phyloP scores from a whole-genome alignment of 768 basidiomycete species.

The Amanita brunnescens region DNA sequence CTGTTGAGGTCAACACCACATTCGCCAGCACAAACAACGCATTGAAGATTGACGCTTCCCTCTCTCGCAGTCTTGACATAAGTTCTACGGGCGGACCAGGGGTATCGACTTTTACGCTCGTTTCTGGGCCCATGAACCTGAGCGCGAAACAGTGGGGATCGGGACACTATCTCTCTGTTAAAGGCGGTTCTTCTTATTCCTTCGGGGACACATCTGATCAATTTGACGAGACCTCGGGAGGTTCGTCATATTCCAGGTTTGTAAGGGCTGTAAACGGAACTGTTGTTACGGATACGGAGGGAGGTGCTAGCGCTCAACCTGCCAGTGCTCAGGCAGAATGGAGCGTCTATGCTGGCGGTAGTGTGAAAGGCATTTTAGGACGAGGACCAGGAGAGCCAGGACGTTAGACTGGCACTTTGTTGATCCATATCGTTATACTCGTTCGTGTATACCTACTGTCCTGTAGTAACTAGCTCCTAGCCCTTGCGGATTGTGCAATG shows the following conservation, averaged over 20 bases:
- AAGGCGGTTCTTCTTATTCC: neutral
- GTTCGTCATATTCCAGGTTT: neutral
- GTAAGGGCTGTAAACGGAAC: conserved; percentile 1
- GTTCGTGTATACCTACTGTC: too few species aligned
- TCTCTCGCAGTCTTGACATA: neutral
- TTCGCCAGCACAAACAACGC: neutral
- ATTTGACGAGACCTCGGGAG: neutral
- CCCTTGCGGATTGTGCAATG: too few species aligned
- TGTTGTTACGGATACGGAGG: neutral
- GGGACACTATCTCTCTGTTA: neutral
- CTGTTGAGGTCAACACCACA: conserved; percentile 1
- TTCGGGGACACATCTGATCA: neutral
- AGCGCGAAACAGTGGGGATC: neutral
- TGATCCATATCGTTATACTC: too few species aligned
- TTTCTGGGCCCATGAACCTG: neutral
- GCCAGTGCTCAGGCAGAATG: neutral
- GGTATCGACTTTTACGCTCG: conserved; percentile 2
- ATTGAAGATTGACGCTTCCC: neutral
- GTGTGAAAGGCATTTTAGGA: neutral
- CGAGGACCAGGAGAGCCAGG: neutral
- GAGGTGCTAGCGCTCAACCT: neutral
- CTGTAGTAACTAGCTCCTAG: too few species aligned
- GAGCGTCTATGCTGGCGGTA: neutral
- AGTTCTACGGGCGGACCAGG: neutral
- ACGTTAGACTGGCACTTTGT: too few species aligned